Evolutionary conservation across 1,284 basidiomycete species (phyloP).

Genomic region (Ustilago esculenta): DNA sequence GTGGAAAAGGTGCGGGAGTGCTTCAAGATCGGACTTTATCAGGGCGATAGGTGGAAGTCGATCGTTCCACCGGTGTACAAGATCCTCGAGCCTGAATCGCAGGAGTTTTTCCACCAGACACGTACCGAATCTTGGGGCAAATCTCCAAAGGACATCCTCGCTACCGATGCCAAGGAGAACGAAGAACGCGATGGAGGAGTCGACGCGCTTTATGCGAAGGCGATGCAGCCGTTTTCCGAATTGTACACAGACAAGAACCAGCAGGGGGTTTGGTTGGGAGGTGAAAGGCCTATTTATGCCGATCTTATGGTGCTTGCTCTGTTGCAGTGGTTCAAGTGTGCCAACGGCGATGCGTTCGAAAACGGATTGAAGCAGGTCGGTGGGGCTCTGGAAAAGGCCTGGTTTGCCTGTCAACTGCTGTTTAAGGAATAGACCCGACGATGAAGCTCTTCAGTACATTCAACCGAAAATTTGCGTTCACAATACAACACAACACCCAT

Average conservation of each 20-base stretch:
- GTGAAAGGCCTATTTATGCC: conserved; percentile 20
- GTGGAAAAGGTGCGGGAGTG: background rate
- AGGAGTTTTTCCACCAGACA: conserved; percentile 14
- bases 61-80: conserved; percentile 13
- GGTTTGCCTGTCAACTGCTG: conserved; percentile 12
- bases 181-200: conserved; percentile 12
- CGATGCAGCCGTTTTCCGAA: conserved; percentile 17
- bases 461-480: no score
- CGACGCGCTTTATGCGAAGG: conserved; percentile 11
- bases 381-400: conserved; percentile 11
- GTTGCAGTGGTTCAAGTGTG: conserved; percentile 38
- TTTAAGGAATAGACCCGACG: conserved; percentile 5
- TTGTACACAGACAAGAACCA: conserved; percentile 18
- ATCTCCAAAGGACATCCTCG: conserved; percentile 15
- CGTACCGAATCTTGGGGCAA: conserved; percentile 20
- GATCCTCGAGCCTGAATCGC: conserved; percentile 28
- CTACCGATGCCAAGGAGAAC: conserved; percentile 10
- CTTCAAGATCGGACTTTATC: conserved; percentile 4
- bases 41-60: conserved; percentile 10
- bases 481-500: no score
- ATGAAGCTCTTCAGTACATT: no score
- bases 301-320: conserved; percentile 23
- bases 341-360: conserved; percentile 9
- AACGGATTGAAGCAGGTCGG: conserved; percentile 14
- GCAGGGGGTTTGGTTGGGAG: conserved; percentile 17